Conservation (phyloP, 1,284 basidiomycete genomes). For the Waitea zeae region DNA sequence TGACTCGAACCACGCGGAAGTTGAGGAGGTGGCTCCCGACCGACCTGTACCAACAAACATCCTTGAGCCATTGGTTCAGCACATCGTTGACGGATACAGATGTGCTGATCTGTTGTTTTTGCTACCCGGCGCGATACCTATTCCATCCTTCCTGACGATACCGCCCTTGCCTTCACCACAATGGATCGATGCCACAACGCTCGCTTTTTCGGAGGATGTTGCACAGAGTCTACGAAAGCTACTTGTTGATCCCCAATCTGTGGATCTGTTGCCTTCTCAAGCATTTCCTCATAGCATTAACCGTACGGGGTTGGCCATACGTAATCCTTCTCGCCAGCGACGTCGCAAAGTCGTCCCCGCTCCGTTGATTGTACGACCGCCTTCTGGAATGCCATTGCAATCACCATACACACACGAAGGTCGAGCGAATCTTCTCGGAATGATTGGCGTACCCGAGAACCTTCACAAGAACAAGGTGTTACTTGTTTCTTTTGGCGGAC, state of each 20-base stretch:
- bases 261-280: no score
- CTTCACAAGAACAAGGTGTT: conserved; percentile 41
- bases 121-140: conserved; percentile 56
- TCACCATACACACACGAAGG: conserved; percentile 32
- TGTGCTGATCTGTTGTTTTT: conserved; percentile 54
- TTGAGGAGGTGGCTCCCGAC: conserved; percentile 19
- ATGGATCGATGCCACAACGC: conserved; percentile 37
- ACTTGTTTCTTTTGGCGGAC: conserved; percentile 66
- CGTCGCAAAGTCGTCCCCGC: no score
- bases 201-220: no score
- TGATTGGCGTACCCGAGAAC: conserved; percentile 37
- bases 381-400: no score
- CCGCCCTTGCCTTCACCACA: conserved; percentile 38
- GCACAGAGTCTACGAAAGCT: no score
- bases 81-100: conserved; percentile 48
- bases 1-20: conserved; percentile 6
- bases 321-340: no score
- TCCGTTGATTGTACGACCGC: no score
- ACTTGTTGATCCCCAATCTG: no score
- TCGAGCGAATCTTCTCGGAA: conserved; percentile 30
- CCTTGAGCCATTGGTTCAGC: conserved; percentile 39
- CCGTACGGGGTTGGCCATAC: no score
- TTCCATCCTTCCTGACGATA: conserved; percentile 42
- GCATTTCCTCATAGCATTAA: no score
- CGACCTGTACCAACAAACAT: conserved; percentile 29